phyloP scores from a whole-genome alignment of 2,329 filamentous ascomycete genomes.

The Ciborinia camelliae region DNA sequence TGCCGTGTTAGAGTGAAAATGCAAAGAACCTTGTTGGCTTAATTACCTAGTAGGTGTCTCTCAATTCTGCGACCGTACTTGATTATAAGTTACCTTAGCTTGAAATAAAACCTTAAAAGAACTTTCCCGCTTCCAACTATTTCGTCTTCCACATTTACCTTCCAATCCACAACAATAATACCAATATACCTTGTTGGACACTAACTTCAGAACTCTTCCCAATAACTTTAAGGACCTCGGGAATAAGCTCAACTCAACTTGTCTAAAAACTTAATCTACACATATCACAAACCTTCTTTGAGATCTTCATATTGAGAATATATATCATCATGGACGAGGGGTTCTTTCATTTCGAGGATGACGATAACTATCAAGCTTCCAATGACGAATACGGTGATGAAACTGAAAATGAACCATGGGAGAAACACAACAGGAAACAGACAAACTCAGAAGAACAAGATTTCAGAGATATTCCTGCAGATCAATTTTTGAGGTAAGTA shows the following conservation, averaged over 20 bases:
- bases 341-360: background rate
- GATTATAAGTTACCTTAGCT: too few species aligned
- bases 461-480: background rate
- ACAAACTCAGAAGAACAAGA: background rate
- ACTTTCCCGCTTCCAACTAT: background rate
- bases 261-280: background rate
- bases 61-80: too few species aligned
- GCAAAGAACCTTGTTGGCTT: conserved; percentile 6
- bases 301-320: background rate
- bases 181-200: conserved; percentile 1
- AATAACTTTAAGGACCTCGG: background rate
- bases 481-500: conserved; percentile 9
- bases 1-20: background rate
- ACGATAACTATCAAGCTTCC: conserved; percentile 1
- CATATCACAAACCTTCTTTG: background rate
- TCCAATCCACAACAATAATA: background rate
- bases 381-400: background rate
- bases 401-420: background rate
- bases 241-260: background rate
- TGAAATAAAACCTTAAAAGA: background rate
- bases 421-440: background rate
- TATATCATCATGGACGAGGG: background rate
- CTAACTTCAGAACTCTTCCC: background rate
- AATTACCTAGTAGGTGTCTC: too few species aligned
- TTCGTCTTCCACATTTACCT: background rate